These are phyloP conservation scores for Coemansia sp. DNA, from an alignment of 192 early-diverging fungal species.

Conservation along the genomic window DNA sequence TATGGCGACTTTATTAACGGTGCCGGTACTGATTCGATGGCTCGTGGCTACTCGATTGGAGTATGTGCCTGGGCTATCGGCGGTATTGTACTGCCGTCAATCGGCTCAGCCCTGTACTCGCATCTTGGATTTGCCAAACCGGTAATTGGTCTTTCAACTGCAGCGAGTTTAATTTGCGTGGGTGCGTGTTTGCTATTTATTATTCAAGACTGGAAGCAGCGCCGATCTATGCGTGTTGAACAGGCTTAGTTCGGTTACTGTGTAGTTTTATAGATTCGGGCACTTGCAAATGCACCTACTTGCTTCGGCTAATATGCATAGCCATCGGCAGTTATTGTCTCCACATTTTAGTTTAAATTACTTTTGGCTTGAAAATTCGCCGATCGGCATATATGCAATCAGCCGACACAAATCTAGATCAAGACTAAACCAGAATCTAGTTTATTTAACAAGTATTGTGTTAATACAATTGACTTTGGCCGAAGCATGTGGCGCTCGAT, in stretches of 20 bases:
- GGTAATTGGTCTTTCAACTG: constrained; percentile 11
- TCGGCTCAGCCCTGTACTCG: constrained; percentile 30
- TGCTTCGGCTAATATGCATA: background rate
- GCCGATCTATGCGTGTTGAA: background rate
- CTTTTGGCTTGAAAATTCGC: background rate
- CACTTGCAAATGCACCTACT: too few relatives aligned
- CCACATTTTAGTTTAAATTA: background rate
- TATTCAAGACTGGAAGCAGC: background rate
- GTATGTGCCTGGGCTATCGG: constrained; percentile 24
- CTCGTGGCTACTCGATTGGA: constrained; percentile 23
- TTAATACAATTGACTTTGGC: too few relatives aligned
- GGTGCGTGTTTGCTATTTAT: constrained; percentile 11
- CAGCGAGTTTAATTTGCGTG: constrained; percentile 11
- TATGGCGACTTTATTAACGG: constrained; percentile 42
- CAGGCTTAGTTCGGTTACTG: too few relatives aligned
- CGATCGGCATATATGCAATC: background rate
- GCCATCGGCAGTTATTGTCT: background rate
- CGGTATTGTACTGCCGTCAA: constrained; percentile 30
- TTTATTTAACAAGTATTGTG: too few relatives aligned
- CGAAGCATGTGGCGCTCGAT: too few relatives aligned
- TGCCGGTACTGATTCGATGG: constrained; percentile 24
- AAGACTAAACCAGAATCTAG: too few relatives aligned
- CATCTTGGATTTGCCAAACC: constrained; percentile 24
- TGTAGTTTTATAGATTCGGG: too few relatives aligned
- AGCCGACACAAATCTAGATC: too few relatives aligned